phyloP scores from a whole-genome alignment of 2,329 filamentous ascomycete genomes.

The Rutstroemia sp. region DNA sequence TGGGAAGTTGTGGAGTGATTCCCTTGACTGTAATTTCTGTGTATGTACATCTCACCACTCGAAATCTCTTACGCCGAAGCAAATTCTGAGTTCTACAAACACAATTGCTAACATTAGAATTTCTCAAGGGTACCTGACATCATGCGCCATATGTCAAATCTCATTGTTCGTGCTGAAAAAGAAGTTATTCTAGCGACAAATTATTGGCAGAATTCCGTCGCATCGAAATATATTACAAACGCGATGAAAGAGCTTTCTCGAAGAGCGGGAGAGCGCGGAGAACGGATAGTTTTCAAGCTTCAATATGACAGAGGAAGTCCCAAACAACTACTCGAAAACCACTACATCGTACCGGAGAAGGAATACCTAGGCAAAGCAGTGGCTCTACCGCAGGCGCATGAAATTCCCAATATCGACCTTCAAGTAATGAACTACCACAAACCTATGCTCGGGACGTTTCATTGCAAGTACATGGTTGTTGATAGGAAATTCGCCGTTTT shows the following conservation, averaged over 20 bases:
- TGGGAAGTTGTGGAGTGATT: slow-evolving; percentile 54
- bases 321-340: slow-evolving; percentile 58
- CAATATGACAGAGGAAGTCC: slow-evolving; percentile 66
- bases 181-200: slow-evolving; percentile 72
- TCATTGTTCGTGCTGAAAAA: slow-evolving; percentile 63
- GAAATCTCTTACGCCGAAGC: not conserved
- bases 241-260: slow-evolving; percentile 62
- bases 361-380: slow-evolving; percentile 53
- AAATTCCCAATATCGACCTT: slow-evolving; percentile 65
- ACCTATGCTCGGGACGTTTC: slow-evolving; percentile 65
- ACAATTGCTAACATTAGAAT: slow-evolving; percentile 12
- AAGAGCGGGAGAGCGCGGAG: slow-evolving; percentile 50
- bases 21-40: slow-evolving; percentile 64
- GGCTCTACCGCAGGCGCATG: slow-evolving; percentile 50
- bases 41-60: slow-evolving; percentile 23
- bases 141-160: slow-evolving; percentile 65
- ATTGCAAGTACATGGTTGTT: slow-evolving; percentile 71
- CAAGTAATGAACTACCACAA: slow-evolving; percentile 68
- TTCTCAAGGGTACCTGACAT: slow-evolving; percentile 55
- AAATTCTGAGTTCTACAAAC: not conserved
- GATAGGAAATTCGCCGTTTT: slow-evolving; percentile 64
- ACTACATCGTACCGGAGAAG: slow-evolving; percentile 49
- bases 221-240: slow-evolving; percentile 59
- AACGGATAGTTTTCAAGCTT: slow-evolving; percentile 60
- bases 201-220: slow-evolving; percentile 61